Evolutionary conservation across 2,329 filamentous ascomycete genomes (phyloP), one percentile per base, ranked within the genome.

Genomic region (Talaromyces sp.): DNA sequence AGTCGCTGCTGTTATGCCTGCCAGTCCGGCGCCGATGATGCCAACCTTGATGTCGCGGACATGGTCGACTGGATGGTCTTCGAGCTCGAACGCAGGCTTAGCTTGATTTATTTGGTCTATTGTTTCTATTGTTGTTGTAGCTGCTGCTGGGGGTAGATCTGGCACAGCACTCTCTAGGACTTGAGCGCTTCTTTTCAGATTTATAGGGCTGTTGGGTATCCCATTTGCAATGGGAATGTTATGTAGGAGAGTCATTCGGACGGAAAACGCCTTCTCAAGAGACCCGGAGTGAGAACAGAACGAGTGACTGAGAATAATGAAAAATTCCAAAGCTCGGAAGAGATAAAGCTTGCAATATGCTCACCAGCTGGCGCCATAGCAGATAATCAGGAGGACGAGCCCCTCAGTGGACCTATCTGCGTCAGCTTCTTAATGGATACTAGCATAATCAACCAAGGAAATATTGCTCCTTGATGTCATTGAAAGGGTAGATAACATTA

Each of bases 1-100:
- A 8, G 86, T 79, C 0, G 87, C 88, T 1, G 88, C 84, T 4
- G 83, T 81, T 38, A 89, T 80, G 3, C 87, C 87, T 0, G 84
- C 73, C 0, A 89, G 72, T 0, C 87, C 87, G 9, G 85, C 86
- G 1, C 87, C 87, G 32, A 89, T 82, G 0, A 89, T 80, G 0
- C 81, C 83, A 1, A 88, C 85, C 54, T 79, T 77, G 41, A 83
- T 71, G 6, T 75, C 69, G 31, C 79, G 73, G 1, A 80, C 76
- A 62, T 81, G 72, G 59, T 83, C 81, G 35, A 83, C 77, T 51
- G 75, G 72, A 56, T 77, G 76, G n/a, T 79, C 75, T 56, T 79
- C 75, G 1, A 78, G 59, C 46, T 72, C 61, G 26, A 78, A 76
- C 60, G 54, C 1, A 67, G 58, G 19, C 9, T 46, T n/a, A n/a